Evolutionary conservation across 306 rosid genomes (phyloP), one percentile per base, ranked within the genome.

Genomic region (Nissolia schottii): DNA sequence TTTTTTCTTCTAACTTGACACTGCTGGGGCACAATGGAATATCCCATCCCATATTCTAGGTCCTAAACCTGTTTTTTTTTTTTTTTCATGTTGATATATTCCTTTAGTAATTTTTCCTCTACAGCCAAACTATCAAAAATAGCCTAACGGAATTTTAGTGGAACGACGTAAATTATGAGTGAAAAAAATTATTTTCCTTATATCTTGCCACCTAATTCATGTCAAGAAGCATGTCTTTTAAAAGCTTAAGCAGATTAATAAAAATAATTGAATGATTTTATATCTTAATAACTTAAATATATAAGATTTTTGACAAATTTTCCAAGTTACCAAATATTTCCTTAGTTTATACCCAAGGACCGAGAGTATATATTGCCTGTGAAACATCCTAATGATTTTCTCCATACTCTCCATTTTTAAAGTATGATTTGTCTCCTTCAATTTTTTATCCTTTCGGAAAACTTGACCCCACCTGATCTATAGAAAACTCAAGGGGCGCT

Each of bases 351-450:
- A n/a, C n/a, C n/a, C n/a, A n/a, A n/a, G n/a, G n/a, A n/a, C n/a
- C 15, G 61, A 6, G 54, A 56, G 45, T 68, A 66, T 66, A 71
- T n/a, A 61, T 66, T 48, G 13, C 31, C 29, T 41, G 14, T 31
- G 73, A 23, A 20, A 53, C 68, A 79, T 77, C 67, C 41, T 24
- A 56, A 83, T 67, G 79, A 64, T 67, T 72, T n/a, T 48, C 78
- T 75, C 70, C 69, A 68, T 56, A 74, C 77, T 74, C 77, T 73
- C 69, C 73, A 72, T 73, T 67, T 85, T 32, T 55, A 32, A 64
- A 76, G 83, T 43, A 79, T 87, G 73, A 71, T 64, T 41, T 79
- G 83, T 82, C 82, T 65, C 22, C 72, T 78, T 77, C 69, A 19
- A 59, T 89, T 79, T 83, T 80, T 83, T 80, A 15, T 24, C 67